A percentile compares a stretch with the other conserved stretches of the same genome.
Evolutionary conservation across 805 yeast genomes (phyloP).

Genomic region (Barnettozyma sucrosica): DNA sequence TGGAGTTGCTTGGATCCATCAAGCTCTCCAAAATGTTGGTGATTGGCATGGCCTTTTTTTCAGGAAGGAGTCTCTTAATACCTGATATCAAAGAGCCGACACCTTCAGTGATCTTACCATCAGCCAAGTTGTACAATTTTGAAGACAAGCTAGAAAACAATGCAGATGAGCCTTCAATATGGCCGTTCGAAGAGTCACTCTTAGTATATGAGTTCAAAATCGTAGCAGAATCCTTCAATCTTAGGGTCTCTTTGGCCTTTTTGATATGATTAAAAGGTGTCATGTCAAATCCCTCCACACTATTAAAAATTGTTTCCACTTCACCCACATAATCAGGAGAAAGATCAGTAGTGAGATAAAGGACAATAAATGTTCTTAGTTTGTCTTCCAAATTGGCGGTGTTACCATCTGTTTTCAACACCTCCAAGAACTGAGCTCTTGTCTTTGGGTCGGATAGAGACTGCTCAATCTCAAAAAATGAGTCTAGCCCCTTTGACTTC

Average conservation of each 20-base stretch:
- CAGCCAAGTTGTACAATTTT: constrained; percentile 72
- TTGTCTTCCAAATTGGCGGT: constrained; percentile 72
- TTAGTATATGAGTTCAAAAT: constrained; percentile 30
- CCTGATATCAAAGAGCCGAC: constrained; percentile 86
- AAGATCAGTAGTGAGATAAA: constrained; percentile 50
- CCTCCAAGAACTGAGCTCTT: constrained; percentile 53
- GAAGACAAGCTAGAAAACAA: constrained; percentile 69
- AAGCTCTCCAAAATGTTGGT: constrained; percentile 89
- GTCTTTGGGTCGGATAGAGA: constrained; percentile 52
- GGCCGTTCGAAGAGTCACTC: constrained; percentile 17
- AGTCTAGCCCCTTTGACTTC: constrained; percentile 82
- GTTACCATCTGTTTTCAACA: constrained; percentile 43
- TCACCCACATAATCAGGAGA: constrained; percentile 47
- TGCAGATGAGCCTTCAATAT: constrained; percentile 38
- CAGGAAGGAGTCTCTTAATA: constrained; percentile 80
- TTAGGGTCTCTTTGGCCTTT: constrained; percentile 72
- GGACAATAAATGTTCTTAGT: constrained; percentile 81
- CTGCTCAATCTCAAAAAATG: constrained; percentile 92
- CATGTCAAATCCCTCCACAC: constrained; percentile 52
- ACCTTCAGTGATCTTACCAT: constrained; percentile 81
- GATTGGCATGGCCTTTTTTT: constrained; percentile 79
- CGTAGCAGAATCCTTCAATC: constrained; percentile 40
- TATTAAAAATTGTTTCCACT: constrained; percentile 56
- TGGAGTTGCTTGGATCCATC: constrained; percentile 72
- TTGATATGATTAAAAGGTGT: constrained; percentile 60